phyloP scores from a whole-genome alignment of 1,139 yeast species.

The Sugiyamaella xylanicola region DNA sequence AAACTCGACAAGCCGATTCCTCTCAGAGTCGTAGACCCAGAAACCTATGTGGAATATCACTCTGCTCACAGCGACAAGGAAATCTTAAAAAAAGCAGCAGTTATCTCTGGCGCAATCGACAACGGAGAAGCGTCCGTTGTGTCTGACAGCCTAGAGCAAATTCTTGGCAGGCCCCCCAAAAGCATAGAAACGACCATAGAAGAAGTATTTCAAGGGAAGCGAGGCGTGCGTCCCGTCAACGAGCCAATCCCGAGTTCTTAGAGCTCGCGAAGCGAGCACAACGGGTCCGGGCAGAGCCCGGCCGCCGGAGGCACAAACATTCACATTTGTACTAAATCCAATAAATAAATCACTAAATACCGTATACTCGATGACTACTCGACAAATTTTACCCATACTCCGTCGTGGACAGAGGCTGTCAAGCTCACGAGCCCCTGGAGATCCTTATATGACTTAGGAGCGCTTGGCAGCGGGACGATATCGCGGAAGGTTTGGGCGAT shows the following conservation, averaged over 20 bases:
- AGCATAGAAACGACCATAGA: slow-evolving; percentile 3
- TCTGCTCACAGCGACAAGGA: slow-evolving; percentile 3
- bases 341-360: background rate
- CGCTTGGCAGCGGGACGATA: slow-evolving; percentile 17
- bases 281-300: background rate
- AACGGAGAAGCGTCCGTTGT: slow-evolving; percentile 14
- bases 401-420: slow-evolving; percentile 19
- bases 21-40: slow-evolving; percentile 2
- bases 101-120: slow-evolving; percentile 13
- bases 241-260: background rate
- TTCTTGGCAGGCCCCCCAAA: slow-evolving; percentile 14
- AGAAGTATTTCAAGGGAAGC: slow-evolving; percentile 4
- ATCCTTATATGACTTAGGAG: slow-evolving; percentile 2
- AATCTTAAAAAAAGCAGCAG: slow-evolving; percentile 8
- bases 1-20: slow-evolving; percentile 1
- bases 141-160: background rate
- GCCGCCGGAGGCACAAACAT: background rate
- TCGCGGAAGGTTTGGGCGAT: slow-evolving; percentile 42
- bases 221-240: slow-evolving; percentile 3
- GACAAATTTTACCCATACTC: slow-evolving; percentile 14
- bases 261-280: background rate
- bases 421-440: slow-evolving; percentile 14
- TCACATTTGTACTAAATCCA: background rate
- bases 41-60: slow-evolving; percentile 11
- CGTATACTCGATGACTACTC: slow-evolving; percentile 1